phyloP scores from a whole-genome alignment of 345 rosid species.

The Gynandropsis gynandra region DNA sequence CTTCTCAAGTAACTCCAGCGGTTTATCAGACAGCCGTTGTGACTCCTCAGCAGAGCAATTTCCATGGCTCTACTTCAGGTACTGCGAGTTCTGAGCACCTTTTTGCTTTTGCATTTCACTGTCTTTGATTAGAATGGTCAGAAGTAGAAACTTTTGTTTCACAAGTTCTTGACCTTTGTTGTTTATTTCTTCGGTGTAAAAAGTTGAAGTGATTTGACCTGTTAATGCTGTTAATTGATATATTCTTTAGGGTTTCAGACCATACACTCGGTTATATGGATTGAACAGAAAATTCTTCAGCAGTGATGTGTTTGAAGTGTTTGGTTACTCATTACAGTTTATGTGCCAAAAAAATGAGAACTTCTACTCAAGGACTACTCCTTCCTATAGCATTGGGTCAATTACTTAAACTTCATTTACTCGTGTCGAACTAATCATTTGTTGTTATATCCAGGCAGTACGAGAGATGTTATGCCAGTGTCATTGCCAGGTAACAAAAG shows the following conservation, averaged over 20 bases:
- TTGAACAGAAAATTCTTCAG: no score
- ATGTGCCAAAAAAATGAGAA: background rate
- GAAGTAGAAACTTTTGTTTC: background rate
- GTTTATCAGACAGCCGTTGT: no score
- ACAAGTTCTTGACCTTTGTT: background rate
- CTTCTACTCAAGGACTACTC: background rate
- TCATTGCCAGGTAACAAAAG: constrained; percentile 32
- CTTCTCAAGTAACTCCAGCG: background rate
- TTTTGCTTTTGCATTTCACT: background rate
- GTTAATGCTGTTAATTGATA: no score
- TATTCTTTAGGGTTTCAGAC: no score
- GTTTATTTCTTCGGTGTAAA: no score
- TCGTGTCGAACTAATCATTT: constrained; percentile 2
- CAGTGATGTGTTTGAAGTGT: no score
- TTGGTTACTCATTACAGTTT: no score
- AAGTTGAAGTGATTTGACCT: no score
- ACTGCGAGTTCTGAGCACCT: background rate
- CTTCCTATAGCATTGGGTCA: background rate
- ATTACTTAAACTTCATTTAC: background rate
- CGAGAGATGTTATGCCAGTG: constrained; percentile 32
- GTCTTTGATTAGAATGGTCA: background rate
- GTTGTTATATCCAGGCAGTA: constrained; percentile 31
- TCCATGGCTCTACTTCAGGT: constrained; percentile 13
- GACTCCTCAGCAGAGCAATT: background rate
- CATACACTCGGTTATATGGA: no score